Percentiles rank a stretch among this genome's conserved stretches.
Conservation (phyloP, 139 green algal species). For the Coelastrella sp. region DNA sequence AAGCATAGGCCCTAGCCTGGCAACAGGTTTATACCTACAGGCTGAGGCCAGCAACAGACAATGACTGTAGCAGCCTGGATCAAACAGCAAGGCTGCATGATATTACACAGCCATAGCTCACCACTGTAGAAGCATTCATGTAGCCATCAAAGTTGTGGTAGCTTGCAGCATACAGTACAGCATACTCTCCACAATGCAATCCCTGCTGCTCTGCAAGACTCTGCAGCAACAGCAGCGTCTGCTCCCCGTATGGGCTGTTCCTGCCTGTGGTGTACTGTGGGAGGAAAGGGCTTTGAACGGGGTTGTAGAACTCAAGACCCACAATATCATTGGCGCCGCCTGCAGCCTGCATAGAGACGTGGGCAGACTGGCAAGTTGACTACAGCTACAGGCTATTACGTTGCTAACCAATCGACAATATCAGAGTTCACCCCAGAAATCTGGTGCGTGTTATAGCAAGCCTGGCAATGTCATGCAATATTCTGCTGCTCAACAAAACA, state of each 20-base stretch:
- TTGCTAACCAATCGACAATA: too few species aligned
- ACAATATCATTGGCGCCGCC: background rate
- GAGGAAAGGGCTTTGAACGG: conserved; percentile 68
- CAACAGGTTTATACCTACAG: too few species aligned
- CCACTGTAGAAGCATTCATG: conserved; percentile 63
- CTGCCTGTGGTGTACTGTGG: conserved; percentile 56
- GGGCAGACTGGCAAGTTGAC: too few species aligned
- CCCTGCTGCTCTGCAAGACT: conserved; percentile 53
- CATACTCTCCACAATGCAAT: conserved; percentile 61
- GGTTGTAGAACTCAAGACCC: conserved; percentile 70
- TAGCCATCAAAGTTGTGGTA: conserved; percentile 71
- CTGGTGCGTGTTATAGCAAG: too few species aligned
- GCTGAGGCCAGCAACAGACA: too few species aligned
- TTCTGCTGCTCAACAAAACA: too few species aligned
- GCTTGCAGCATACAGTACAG: conserved; percentile 18
- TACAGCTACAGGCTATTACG: too few species aligned
- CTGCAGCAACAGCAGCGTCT: conserved; percentile 61
- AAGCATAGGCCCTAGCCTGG: too few species aligned
- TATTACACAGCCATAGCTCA: background rate
- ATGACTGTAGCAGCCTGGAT: too few species aligned
- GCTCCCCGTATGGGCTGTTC: conserved; percentile 72
- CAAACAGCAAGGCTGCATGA: too few species aligned
- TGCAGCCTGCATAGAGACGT: background rate
- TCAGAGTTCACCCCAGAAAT: too few species aligned
- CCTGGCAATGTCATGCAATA: too few species aligned